These are phyloP conservation scores for Stephanodiscus minutulus DNA, from an alignment of 108 stramenopile species.

Conservation along the genomic window DNA sequence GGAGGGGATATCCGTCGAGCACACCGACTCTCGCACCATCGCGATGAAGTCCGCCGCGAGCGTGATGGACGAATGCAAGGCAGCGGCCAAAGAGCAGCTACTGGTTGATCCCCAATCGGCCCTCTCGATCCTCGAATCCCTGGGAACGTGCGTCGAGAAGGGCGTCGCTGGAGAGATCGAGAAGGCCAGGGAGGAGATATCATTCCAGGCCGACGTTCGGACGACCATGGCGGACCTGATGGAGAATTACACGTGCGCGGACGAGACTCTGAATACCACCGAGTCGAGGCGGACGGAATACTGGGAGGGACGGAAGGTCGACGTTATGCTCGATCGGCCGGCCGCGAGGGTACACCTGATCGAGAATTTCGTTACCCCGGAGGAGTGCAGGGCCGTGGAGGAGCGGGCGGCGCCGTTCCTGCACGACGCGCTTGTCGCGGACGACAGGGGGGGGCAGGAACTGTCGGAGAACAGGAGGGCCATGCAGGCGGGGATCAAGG, in stretches of 20 bases:
- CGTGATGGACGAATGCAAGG: conserved; percentile 54
- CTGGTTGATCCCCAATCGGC: conserved; percentile 1
- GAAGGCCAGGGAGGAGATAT: conserved; percentile 71
- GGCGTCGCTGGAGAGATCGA: conserved; percentile 47
- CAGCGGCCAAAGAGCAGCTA: conserved; percentile 35
- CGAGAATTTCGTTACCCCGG: conserved; percentile 74
- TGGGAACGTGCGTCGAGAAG: conserved; percentile 58
- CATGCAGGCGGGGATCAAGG: conserved; percentile 80
- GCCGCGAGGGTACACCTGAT: conserved; percentile 71
- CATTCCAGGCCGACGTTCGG: conserved; percentile 63
- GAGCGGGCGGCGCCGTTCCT: conserved; percentile 58
- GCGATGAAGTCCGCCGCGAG: conserved; percentile 54
- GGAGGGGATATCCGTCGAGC: conserved; percentile 43
- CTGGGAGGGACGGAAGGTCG: conserved; percentile 48
- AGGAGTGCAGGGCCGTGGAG: conserved; percentile 86
- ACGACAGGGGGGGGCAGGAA: conserved; percentile 75
- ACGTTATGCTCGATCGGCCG: conserved; percentile 73
- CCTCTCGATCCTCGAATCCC: conserved; percentile 26
- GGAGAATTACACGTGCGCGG: conserved; percentile 87
- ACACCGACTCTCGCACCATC: conserved; percentile 58
- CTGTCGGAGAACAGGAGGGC: conserved; percentile 73
- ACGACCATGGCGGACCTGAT: conserved; percentile 56
- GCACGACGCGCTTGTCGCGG: conserved; percentile 79
- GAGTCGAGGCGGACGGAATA: conserved; percentile 27
- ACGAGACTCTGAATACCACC: conserved; percentile 59